These are phyloP conservation scores for Teunomyces barrocoloradensis DNA, from an alignment of 805 yeast species.

Conservation along the genomic window DNA sequence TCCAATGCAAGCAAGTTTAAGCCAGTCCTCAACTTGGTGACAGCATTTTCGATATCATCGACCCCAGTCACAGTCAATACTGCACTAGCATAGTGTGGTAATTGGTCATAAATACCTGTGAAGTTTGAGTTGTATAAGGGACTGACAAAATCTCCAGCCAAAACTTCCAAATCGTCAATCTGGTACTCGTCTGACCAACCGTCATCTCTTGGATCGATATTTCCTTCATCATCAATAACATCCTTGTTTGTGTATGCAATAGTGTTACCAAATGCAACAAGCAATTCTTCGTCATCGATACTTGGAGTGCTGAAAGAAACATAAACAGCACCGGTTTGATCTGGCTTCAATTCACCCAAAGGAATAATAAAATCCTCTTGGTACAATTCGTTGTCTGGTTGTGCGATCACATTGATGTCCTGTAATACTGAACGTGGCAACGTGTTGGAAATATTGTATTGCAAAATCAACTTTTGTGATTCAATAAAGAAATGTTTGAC, in stretches of 20 bases:
- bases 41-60: slow-evolving; percentile 38
- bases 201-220: slow-evolving; percentile 62
- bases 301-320: slow-evolving; percentile 67
- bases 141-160: slow-evolving; percentile 76
- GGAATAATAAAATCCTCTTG: slow-evolving; percentile 74
- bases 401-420: slow-evolving; percentile 68
- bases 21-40: slow-evolving; percentile 47
- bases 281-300: slow-evolving; percentile 37
- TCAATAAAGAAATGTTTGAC: slow-evolving; percentile 76
- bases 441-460: slow-evolving; percentile 83
- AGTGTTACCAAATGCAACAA: slow-evolving; percentile 57
- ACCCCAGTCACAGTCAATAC: slow-evolving; percentile 61
- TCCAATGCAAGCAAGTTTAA: slow-evolving; percentile 64
- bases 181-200: slow-evolving; percentile 94
- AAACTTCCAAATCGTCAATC: slow-evolving; percentile 72
- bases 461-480: slow-evolving; percentile 68
- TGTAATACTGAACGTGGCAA: slow-evolving; percentile 73
- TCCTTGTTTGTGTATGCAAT: slow-evolving; percentile 78
- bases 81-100: slow-evolving; percentile 56
- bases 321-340: slow-evolving; percentile 69
- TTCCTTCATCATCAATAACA: slow-evolving; percentile 67
- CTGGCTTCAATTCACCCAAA: slow-evolving; percentile 68
- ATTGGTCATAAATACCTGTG: slow-evolving; percentile 68
- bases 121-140: slow-evolving; percentile 81
- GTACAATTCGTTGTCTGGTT: slow-evolving; percentile 56